phyloP scores from a whole-genome alignment of 441 rosid genomes.

The Erodium texanum region DNA sequence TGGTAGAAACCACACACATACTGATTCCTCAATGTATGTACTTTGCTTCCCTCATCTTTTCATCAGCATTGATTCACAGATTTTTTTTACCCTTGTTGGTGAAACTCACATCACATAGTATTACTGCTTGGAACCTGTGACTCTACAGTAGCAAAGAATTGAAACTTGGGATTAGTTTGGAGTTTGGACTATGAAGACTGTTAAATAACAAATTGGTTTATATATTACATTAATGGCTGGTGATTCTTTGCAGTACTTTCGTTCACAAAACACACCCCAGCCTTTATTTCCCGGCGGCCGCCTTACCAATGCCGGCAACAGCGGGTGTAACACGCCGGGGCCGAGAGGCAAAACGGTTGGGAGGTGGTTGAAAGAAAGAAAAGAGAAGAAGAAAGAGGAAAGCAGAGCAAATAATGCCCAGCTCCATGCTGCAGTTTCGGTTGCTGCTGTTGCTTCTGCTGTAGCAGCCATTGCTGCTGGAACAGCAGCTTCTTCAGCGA shows the following conservation, averaged over 20 bases:
- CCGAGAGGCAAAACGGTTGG: slow-evolving; percentile 64
- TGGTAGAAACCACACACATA: not conserved
- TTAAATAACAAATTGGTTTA: not conserved
- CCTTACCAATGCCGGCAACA: slow-evolving; percentile 29
- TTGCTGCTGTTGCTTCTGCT: slow-evolving; percentile 79
- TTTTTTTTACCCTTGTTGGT: not conserved
- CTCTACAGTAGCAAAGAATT: not conserved
- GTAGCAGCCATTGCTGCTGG: slow-evolving; percentile 88
- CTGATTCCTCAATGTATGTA: not conserved
- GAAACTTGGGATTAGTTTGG: not conserved
- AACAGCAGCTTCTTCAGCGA: slow-evolving; percentile 54
- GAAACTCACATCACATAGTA: not conserved
- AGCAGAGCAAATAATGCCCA: slow-evolving; percentile 77
- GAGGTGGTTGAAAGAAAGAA: slow-evolving; percentile 77
- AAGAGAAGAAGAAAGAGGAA: slow-evolving; percentile 87
- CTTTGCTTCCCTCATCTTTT: not conserved
- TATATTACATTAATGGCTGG: not conserved
- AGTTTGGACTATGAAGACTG: not conserved
- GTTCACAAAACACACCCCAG: slow-evolving; percentile 63
- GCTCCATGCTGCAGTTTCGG: slow-evolving; percentile 79
- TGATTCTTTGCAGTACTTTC: slow-evolving; percentile 55
- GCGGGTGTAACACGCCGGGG: not conserved
- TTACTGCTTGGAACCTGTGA: no score
- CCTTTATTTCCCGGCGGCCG: slow-evolving; percentile 47
- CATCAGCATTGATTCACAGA: not conserved